phyloP scores from a whole-genome alignment of 208 protist genomes.

The Crithidia mellificae region DNA sequence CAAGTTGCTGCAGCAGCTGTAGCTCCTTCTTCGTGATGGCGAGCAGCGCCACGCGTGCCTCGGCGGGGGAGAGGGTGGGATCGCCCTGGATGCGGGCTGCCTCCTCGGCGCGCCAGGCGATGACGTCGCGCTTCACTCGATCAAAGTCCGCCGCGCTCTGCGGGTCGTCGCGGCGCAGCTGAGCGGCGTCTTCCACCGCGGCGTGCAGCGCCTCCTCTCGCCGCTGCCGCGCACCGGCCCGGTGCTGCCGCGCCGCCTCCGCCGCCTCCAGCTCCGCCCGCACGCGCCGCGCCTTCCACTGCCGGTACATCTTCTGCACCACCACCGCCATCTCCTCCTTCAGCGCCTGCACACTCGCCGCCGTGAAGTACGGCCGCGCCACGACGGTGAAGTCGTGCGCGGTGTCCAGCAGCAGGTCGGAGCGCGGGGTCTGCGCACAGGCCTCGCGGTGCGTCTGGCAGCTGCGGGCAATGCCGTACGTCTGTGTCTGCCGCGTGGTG shows the following conservation, averaged over 20 bases:
- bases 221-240: constrained; percentile 53
- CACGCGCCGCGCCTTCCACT: constrained; percentile 91
- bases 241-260: constrained; percentile 59
- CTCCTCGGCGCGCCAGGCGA: constrained; percentile 89
- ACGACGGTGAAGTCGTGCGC: constrained; percentile 69
- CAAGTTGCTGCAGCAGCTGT: constrained; percentile 95
- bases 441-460: constrained; percentile 91
- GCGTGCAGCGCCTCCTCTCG: constrained; percentile 69
- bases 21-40: constrained; percentile 95
- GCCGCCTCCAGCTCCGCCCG: constrained; percentile 60
- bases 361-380: constrained; percentile 88
- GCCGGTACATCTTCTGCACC: constrained; percentile 92
- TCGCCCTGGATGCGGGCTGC: constrained; percentile 69
- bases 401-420: constrained; percentile 66
- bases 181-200: constrained; percentile 70
- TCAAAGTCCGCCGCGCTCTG: constrained; percentile 92
- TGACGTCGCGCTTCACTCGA: constrained; percentile 89
- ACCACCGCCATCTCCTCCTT: constrained; percentile 79
- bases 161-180: constrained; percentile 91
- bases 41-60: constrained; percentile 68
- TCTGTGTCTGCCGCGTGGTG: constrained; percentile 91
- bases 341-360: constrained; percentile 62
- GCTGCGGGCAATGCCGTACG: constrained; percentile 82
- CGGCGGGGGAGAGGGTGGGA: constrained; percentile 42
- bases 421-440: constrained; percentile 89